Base-by-base conservation (phyloP, 1,284 basidiomycete species). In the Ustanciosporium gigantosporum region DNA sequence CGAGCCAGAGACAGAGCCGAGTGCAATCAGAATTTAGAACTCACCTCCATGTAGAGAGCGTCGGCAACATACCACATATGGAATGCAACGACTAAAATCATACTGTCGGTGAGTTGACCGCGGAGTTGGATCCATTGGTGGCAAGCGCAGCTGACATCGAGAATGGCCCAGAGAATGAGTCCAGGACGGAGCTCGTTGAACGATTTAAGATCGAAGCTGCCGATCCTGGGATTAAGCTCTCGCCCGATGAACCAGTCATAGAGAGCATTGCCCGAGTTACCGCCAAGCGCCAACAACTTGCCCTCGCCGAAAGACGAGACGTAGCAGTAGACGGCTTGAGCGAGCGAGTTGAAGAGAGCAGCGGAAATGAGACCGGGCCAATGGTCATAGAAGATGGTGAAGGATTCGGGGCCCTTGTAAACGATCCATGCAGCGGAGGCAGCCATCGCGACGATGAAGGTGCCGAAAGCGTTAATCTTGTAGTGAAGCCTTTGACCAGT, bases 211-310 rank as follows among this genome's bases (percentile, higher is more conserved):
- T 98, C 95, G 55, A 97, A 89, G 13, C 83, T 85, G 31, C 89
- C 88, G 49, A 91, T 85, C 24, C 82, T 79, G 0, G 95, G 94
- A 80, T 98, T 98, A 42, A 98, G 82, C 74, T 93, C 90, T 45
- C 95, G 88, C 22, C 95, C 95, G 66, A 98, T 93, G 82, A 87
- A 98, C 82, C 91, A 98, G 78, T 99, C 93, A 79, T 95, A 97
- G 57, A 96, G 84, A 44, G 83, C 79, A 77, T 89, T 90, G 24
- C 90, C 90, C 22, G 86, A 85, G 82, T 98, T 98, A 22, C 94
- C 94, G 35, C 91, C 93, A 15, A 91, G 82, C 0, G 94, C 92
- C 15, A 97, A 83, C 21, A 96, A 83, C 42, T 76, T 75, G 31
- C 81, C 77, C 1, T 77, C 69, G 43, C 81, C 81, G 82, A 88